phyloP scores from a whole-genome alignment of 1,139 yeast species.

The Ogataea hybrid region DNA sequence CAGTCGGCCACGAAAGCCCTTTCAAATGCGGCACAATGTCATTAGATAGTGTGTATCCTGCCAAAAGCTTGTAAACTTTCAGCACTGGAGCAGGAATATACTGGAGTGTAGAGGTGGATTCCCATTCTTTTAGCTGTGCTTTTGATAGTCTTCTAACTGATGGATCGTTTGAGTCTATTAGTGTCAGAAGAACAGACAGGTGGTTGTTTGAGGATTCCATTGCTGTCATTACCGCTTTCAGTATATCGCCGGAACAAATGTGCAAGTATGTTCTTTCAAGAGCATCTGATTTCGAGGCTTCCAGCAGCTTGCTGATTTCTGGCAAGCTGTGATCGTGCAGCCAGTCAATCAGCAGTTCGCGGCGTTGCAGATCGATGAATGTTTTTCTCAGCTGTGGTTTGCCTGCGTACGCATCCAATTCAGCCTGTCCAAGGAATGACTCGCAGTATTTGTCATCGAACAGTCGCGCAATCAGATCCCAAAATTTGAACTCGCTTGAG shows the following conservation, averaged over 20 bases:
- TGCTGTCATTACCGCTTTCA: constrained; percentile 62
- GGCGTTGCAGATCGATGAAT: constrained; percentile 39
- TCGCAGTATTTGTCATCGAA: constrained; percentile 45
- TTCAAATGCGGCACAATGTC: constrained; percentile 37
- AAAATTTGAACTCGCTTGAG: constrained; percentile 26
- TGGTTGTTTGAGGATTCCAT: constrained; percentile 60
- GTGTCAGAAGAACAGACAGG: constrained; percentile 65
- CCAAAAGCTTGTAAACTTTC: constrained; percentile 61
- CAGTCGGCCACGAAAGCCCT: constrained; percentile 65
- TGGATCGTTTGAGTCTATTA: constrained; percentile 67
- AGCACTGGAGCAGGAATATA: constrained; percentile 57
- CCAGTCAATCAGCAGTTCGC: constrained; percentile 56
- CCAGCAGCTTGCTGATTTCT: constrained; percentile 38
- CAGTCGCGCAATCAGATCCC: too few relatives aligned
- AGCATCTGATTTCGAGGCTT: constrained; percentile 32
- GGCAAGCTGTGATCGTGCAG: constrained; percentile 46
- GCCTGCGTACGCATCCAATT: constrained; percentile 31
- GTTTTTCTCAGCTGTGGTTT: constrained; percentile 27
- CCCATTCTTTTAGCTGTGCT: too few relatives aligned
- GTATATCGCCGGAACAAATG: constrained; percentile 56
- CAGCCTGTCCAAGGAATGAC: constrained; percentile 24
- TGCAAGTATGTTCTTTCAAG: constrained; percentile 52
- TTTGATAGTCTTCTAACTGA: constrained; percentile 53
- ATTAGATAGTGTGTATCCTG: constrained; percentile 48
- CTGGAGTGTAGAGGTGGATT: too few relatives aligned